Evolutionary conservation across 1,139 yeast genomes (phyloP).

Genomic region (Nakaseomyces glabratus): DNA sequence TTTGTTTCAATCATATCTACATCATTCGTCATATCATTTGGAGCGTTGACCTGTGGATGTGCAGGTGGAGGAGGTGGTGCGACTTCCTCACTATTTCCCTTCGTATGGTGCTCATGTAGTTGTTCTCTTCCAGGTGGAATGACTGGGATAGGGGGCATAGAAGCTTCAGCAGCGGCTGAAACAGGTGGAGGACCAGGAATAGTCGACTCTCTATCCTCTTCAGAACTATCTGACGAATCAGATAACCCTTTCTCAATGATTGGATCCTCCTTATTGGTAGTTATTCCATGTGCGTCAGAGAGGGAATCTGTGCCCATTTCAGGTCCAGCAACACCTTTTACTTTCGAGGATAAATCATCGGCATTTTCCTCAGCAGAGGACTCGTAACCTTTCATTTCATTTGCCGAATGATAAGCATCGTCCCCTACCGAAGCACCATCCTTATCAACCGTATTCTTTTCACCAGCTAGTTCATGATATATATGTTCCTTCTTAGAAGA

Average conservation of each 20-base stretch:
- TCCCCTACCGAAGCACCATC: slow-evolving; percentile 9
- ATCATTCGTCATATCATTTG: neutral
- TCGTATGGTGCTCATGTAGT: too few relatives aligned
- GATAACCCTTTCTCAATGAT: neutral
- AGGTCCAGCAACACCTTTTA: slow-evolving; percentile 3
- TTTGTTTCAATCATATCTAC: neutral
- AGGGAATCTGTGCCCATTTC: neutral
- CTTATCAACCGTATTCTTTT: too few relatives aligned
- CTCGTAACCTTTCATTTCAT: slow-evolving; percentile 40
- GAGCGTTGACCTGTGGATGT: slow-evolving; percentile 9
- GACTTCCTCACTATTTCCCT: too few relatives aligned
- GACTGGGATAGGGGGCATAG: slow-evolving; percentile 16
- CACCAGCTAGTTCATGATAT: slow-evolving; percentile 1
- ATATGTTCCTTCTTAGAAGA: too few relatives aligned
- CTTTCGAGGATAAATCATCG: slow-evolving; percentile 17
- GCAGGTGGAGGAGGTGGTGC: slow-evolving; percentile 14
- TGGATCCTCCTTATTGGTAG: neutral
- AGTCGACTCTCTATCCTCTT: slow-evolving; percentile 1
- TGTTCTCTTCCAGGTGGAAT: neutral
- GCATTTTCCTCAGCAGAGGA: slow-evolving; percentile 40
- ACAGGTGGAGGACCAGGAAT: slow-evolving; percentile 2
- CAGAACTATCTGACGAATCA: slow-evolving; percentile 4
- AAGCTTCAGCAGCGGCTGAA: neutral
- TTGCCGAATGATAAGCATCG: slow-evolving; percentile 8
- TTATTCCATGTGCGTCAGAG: neutral